These are phyloP conservation scores for Nigrograna mackinnonii DNA, from an alignment of 2,329 filamentous ascomycete genomes.

Conservation along the genomic window DNA sequence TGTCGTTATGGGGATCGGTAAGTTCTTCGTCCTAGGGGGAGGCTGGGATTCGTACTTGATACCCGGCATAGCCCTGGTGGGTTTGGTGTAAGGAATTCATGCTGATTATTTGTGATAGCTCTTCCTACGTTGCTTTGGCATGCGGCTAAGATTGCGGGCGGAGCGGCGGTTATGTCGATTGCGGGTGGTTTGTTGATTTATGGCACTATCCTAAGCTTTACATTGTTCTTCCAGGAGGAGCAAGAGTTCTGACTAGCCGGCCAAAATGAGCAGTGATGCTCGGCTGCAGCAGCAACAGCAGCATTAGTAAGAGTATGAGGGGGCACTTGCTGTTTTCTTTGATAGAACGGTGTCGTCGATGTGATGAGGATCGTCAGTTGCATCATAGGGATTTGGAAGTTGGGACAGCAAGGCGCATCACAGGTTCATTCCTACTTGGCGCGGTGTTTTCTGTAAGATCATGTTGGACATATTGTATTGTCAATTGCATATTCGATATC, in stretches of 20 bases:
- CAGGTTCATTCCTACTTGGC: too few species aligned
- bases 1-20: slow-evolving; percentile 96
- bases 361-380: neutral
- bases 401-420: too few species aligned
- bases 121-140: slow-evolving; percentile 88
- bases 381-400: too few species aligned
- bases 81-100: neutral
- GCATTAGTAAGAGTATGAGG: too few species aligned
- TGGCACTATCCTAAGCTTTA: slow-evolving; percentile 96
- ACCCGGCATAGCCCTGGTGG: neutral
- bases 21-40: too few species aligned
- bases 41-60: neutral
- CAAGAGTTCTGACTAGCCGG: slow-evolving; percentile 76
- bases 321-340: too few species aligned
- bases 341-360: too few species aligned
- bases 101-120: slow-evolving; percentile 55
- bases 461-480: slow-evolving; percentile 15
- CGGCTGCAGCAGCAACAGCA: too few species aligned
- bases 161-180: slow-evolving; percentile 95
- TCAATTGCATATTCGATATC: too few species aligned
- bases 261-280: slow-evolving; percentile 23
- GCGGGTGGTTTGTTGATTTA: slow-evolving; percentile 93
- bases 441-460: slow-evolving; percentile 14
- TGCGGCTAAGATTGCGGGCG: slow-evolving; percentile 76
- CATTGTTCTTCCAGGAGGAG: slow-evolving; percentile 97